Evolutionary conservation across 495 filamentous ascomycete genomes (phyloP).

Genomic region (Xylaria intraflava): DNA sequence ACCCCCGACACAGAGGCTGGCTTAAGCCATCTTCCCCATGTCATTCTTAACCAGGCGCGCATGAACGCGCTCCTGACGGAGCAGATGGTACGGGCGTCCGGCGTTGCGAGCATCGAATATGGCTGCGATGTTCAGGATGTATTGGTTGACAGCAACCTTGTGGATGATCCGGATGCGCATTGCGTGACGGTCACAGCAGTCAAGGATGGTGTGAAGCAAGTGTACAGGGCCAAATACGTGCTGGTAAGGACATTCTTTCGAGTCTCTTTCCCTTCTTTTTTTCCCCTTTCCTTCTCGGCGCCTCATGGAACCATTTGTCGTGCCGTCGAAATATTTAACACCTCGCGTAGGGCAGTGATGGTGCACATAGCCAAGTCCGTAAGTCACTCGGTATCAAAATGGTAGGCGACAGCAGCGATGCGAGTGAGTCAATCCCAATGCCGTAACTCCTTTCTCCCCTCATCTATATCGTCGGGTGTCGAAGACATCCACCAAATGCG

Average conservation of each 20-base stretch:
- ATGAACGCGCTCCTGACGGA: slow-evolving; percentile 59
- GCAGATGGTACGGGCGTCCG: slow-evolving; percentile 36
- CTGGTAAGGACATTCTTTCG: slow-evolving; percentile 41
- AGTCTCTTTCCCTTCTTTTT: background rate
- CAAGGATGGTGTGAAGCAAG: slow-evolving; percentile 45
- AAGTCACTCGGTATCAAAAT: slow-evolving; percentile 62
- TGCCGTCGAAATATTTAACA: background rate
- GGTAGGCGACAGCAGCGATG: slow-evolving; percentile 67
- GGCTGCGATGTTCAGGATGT: slow-evolving; percentile 51
- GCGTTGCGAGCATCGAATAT: slow-evolving; percentile 53
- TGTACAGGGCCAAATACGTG: slow-evolving; percentile 60
- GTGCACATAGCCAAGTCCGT: slow-evolving; percentile 65
- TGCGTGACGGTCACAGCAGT: slow-evolving; percentile 48
- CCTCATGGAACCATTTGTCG: slow-evolving; percentile 9
- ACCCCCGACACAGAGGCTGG: slow-evolving; percentile 57
- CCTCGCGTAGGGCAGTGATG: slow-evolving; percentile 59
- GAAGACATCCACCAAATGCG: background rate
- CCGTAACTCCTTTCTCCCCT: background rate
- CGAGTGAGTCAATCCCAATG: slow-evolving; percentile 23
- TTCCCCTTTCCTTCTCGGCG: background rate
- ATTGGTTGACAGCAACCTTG: slow-evolving; percentile 41
- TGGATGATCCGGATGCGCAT: slow-evolving; percentile 39
- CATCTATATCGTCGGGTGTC: background rate
- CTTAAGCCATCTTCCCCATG: slow-evolving; percentile 62
- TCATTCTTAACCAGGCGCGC: slow-evolving; percentile 72